Evolutionary conservation across 257 asterid genomes (phyloP).

Genomic region (Forsythia viridissima): DNA sequence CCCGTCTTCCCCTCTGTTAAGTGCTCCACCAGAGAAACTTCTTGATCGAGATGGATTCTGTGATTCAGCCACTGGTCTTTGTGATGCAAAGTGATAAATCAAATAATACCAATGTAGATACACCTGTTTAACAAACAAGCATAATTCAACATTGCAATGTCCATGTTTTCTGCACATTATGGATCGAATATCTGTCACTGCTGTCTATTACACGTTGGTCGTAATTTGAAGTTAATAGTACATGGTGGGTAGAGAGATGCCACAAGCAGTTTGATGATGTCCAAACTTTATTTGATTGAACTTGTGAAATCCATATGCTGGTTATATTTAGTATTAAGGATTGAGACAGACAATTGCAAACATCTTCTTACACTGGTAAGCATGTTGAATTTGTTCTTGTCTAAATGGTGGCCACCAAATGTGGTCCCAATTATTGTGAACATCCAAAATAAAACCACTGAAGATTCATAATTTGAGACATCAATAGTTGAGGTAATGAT

Average conservation of each 20-base stretch:
- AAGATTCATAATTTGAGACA: not conserved
- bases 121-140: not conserved
- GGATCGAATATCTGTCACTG: not conserved
- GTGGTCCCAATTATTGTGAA: slow-evolving; percentile 22
- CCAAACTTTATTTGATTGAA: not conserved
- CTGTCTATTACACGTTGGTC: too few relatives aligned
- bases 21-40: slow-evolving; percentile 84
- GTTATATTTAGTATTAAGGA: too few relatives aligned
- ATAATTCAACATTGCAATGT: too few relatives aligned
- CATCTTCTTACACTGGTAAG: not conserved
- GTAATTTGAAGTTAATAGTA: too few relatives aligned
- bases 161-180: too few relatives aligned
- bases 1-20: slow-evolving; percentile 91
- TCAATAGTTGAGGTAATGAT: slow-evolving; percentile 10
- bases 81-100: slow-evolving; percentile 54
- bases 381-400: not conserved
- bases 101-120: not conserved
- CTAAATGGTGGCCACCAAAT: not conserved
- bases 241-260: not conserved
- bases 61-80: slow-evolving; percentile 77
- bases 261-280: not conserved
- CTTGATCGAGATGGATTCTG: slow-evolving; percentile 94
- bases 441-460: not conserved
- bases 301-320: too few relatives aligned
- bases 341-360: not conserved